phyloP scores from a whole-genome alignment of 225 moss, liverwort and hornwort genomes.

The Bryoerythrophyllum caledonicum region DNA sequence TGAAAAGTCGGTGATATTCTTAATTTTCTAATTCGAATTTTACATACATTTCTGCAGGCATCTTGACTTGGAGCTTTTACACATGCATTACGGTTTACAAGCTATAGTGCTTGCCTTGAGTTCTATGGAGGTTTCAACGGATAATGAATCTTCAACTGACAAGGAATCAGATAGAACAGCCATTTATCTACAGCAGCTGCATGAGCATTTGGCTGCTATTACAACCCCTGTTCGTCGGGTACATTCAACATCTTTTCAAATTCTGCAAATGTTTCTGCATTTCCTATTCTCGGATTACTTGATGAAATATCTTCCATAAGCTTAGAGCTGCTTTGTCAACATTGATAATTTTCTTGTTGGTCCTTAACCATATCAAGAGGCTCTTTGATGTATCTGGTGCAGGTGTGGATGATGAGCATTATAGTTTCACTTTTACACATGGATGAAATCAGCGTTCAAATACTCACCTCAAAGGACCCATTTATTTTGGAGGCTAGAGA shows the following conservation, averaged over 20 bases:
- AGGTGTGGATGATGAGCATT: constrained; percentile 90
- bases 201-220: constrained; percentile 77
- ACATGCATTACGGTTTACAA: constrained; percentile 93
- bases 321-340: background rate
- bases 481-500: constrained; percentile 42
- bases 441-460: constrained; percentile 61
- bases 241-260: constrained; percentile 20
- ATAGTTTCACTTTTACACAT: constrained; percentile 81
- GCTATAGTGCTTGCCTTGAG: constrained; percentile 70
- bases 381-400: constrained; percentile 31
- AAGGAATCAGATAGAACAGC: constrained; percentile 51
- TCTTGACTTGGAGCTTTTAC: constrained; percentile 91
- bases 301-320: background rate
- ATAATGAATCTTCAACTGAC: constrained; percentile 36
- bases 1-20: background rate
- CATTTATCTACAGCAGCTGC: constrained; percentile 63
- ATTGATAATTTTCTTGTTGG: constrained; percentile 10
- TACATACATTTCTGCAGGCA: constrained; percentile 52
- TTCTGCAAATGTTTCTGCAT: constrained; percentile 7
- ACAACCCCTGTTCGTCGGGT: constrained; percentile 88
- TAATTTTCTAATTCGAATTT: constrained; percentile 1
- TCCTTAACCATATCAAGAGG: background rate
- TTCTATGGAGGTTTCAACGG: constrained; percentile 56
- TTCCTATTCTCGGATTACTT: constrained; percentile 10
- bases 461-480: constrained; percentile 40